Conservation (phyloP, 768 basidiomycete genomes). For the Multifurca ochricompacta region DNA sequence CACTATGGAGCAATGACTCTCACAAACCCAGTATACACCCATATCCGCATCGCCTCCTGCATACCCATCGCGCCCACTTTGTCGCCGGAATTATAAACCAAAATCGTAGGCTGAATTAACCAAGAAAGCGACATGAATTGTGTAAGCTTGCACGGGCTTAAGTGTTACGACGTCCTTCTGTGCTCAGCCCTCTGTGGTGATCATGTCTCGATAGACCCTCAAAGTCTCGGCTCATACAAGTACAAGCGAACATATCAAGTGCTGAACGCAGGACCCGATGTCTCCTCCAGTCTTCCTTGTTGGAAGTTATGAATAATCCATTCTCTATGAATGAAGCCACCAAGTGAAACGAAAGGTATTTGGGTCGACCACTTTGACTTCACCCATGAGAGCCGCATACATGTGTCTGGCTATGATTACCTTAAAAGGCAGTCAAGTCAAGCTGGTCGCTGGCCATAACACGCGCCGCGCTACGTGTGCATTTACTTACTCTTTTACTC, state of each 20-base stretch:
- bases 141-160: constrained; percentile 15
- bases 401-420: no score
- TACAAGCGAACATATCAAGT: constrained; percentile 19
- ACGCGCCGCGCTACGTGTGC: no score
- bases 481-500: background rate
- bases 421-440: no score
- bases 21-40: background rate
- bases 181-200: constrained; percentile 16
- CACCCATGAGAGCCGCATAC: no score
- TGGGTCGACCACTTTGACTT: constrained; percentile 11
- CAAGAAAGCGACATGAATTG: constrained; percentile 19
- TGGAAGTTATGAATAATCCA: constrained; percentile 19
- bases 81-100: constrained; percentile 8
- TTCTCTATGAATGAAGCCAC: background rate
- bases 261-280: constrained; percentile 25
- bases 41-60: constrained; percentile 7
- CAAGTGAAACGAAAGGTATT: background rate
- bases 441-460: no score
- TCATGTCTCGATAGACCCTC: constrained; percentile 20
- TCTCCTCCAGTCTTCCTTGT: constrained; percentile 20
- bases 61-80: constrained; percentile 11
- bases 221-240: constrained; percentile 22
- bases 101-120: constrained; percentile 22
- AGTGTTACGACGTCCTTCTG: constrained; percentile 4
- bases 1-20: background rate